A percentile compares a stretch with the other conserved stretches of the same genome.
phyloP scores from a whole-genome alignment of 768 basidiomycete species.

The Leccinellum albellum region DNA sequence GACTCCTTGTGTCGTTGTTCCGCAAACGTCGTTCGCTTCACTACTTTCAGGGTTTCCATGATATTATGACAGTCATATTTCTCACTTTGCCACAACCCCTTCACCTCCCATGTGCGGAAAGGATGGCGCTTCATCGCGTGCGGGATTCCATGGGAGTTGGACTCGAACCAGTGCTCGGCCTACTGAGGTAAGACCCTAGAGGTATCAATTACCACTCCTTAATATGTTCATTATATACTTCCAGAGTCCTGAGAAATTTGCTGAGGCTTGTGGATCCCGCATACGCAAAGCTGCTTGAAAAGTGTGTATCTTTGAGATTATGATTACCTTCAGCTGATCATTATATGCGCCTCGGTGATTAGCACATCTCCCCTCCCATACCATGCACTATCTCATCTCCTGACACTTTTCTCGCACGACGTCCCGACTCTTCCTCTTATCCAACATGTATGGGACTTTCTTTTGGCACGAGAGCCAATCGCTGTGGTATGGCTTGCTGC shows the following conservation, averaged over 20 bases:
- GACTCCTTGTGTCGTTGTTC: constrained; percentile 71
- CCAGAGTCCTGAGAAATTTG: constrained; percentile 71
- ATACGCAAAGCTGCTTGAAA: constrained; percentile 65
- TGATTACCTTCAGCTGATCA: background rate
- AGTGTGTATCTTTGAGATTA: constrained; percentile 36
- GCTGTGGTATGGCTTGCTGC: constrained; percentile 77
- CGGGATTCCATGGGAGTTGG: constrained; percentile 86
- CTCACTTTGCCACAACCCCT: constrained; percentile 64
- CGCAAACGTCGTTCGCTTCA: constrained; percentile 65
- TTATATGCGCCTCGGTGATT: constrained; percentile 1
- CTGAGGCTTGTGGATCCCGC: constrained; percentile 66
- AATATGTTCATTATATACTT: background rate
- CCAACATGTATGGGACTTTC: constrained; percentile 89
- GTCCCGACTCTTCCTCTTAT: constrained; percentile 85
- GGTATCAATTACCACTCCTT: background rate
- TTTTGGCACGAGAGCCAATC: constrained; percentile 80
- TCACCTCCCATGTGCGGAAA: constrained; percentile 50
- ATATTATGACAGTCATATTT: constrained; percentile 82
- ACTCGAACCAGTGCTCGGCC: constrained; percentile 80
- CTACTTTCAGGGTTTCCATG: constrained; percentile 94
- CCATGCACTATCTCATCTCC: constrained; percentile 83
- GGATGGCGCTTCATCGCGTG: constrained; percentile 38
- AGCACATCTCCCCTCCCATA: constrained; percentile 81
- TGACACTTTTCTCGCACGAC: constrained; percentile 92
- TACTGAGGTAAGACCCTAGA: constrained; percentile 51